Base-by-base conservation (phyloP, 1,284 basidiomycete genomes). In the Rhodotorula sp. region DNA sequence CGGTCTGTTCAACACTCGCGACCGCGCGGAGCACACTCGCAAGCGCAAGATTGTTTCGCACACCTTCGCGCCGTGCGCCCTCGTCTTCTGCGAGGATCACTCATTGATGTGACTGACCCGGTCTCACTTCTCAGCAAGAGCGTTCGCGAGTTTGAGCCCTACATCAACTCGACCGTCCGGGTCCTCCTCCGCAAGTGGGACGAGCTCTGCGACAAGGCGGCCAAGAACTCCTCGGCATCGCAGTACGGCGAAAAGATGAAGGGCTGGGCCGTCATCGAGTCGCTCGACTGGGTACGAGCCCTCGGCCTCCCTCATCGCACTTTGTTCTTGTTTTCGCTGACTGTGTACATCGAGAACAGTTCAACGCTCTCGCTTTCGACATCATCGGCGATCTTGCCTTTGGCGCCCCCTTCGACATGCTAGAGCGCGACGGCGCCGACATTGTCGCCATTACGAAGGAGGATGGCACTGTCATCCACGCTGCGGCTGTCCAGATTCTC, bases 381-480 rank as follows among this genome's bases (percentile, higher is more conserved):
- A 91, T 71, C 46, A 91, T 94, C 64, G 83, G 82, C 9, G 83
- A 84, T 66, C 78, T 86, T 42, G 91, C 91, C 0, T 94, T 94
- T 76, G 92, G 92, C 16, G 86, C 87, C 17, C 89, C 93, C 0
- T 96, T 97, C 77, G 93, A 92, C 45, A 97, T 97, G 93, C 85
- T 97, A 70, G 80, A 87, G 80, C 80, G 76, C 19, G 78, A 78
- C 52, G 78, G 68, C 2, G 75, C 76, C n/a, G 74, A 77, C 61
- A 65, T 70, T 5, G 72, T 78, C 41, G 71, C 75, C 17, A 78
- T 79, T 57, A 77, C 77, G 14, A 61, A 66, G 14, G 78, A 78
- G 44, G 70, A 75, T 52, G 78, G 78, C 41, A 58, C 58, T 4
- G 64, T 87, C 58, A 80, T 85, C 48, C 84, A 89, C 78, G 88